A percentile compares a stretch with the other conserved stretches of the same genome.
phyloP scores from a whole-genome alignment of 192 early-diverging fungal genomes.

The Umbelopsis vinacea region DNA sequence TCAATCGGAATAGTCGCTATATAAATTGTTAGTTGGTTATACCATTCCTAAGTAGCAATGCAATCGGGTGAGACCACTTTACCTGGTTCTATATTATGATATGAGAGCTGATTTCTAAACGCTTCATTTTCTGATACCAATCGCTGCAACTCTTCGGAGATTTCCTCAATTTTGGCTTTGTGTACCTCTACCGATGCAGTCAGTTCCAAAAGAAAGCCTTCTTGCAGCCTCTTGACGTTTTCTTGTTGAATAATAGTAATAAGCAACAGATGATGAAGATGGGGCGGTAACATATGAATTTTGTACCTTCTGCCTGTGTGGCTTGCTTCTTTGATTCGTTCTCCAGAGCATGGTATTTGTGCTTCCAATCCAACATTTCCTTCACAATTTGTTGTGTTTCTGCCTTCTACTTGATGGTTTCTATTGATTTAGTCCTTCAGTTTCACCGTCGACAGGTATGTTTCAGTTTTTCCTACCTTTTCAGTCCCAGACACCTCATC shows the following conservation, averaged over 20 bases:
- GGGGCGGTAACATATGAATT: not conserved
- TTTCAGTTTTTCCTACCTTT: conserved; percentile 20
- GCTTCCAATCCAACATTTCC: conserved; percentile 18
- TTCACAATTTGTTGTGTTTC: not conserved
- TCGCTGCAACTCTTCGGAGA: conserved; percentile 3
- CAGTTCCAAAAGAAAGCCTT: not conserved
- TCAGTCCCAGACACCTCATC: not conserved
- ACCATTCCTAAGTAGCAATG: not conserved
- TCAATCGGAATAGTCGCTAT: not conserved
- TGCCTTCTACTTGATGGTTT: not conserved
- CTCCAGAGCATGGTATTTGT: conserved; percentile 15
- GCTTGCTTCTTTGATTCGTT: not conserved
- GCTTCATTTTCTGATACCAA: conserved; percentile 6
- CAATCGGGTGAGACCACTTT: not conserved
- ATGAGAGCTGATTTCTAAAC: not conserved
- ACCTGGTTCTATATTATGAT: not conserved
- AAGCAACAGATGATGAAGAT: not conserved
- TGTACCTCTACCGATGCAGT: not conserved
- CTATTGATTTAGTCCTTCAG: not conserved
- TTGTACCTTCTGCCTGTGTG: not conserved
- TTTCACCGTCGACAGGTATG: not conserved
- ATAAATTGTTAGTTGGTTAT: not conserved
- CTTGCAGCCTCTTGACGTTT: not conserved
- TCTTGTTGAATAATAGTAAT: not conserved
- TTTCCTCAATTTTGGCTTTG: conserved; percentile 6